Conservation (phyloP, 2,329 filamentous ascomycete genomes). For the Sclerotinia spermophila region DNA sequence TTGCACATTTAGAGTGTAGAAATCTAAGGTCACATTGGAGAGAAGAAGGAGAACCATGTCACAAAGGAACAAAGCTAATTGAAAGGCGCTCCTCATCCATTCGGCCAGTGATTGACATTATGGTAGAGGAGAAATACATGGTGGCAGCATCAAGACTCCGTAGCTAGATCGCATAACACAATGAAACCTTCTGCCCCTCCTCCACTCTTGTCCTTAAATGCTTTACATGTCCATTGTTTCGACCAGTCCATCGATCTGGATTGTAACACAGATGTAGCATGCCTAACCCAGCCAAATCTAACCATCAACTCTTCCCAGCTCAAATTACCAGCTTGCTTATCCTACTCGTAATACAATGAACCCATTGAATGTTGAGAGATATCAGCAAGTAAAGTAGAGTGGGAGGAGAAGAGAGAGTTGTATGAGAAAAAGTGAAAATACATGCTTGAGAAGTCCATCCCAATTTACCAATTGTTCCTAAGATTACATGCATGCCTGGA, state of each 20-base stretch:
- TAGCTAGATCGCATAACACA: background rate
- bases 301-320: background rate
- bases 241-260: background rate
- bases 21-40: background rate
- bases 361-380: background rate
- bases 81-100: background rate
- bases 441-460: constrained; percentile 5
- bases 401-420: background rate
- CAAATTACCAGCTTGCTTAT: background rate
- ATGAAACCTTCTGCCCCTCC: background rate
- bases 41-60: background rate
- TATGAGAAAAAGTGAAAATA: constrained; percentile 8
- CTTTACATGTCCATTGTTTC: background rate
- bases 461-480: constrained; percentile 6
- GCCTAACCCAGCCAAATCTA: background rate
- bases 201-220: background rate
- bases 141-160: background rate
- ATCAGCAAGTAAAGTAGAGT: background rate
- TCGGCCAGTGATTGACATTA: background rate
- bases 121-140: background rate
- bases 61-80: background rate
- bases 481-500: constrained; percentile 13
- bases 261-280: background rate
- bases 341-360: background rate
- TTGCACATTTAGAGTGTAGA: background rate